Conservation (phyloP, 441 rosid species). For the Geranium incanum region DNA sequence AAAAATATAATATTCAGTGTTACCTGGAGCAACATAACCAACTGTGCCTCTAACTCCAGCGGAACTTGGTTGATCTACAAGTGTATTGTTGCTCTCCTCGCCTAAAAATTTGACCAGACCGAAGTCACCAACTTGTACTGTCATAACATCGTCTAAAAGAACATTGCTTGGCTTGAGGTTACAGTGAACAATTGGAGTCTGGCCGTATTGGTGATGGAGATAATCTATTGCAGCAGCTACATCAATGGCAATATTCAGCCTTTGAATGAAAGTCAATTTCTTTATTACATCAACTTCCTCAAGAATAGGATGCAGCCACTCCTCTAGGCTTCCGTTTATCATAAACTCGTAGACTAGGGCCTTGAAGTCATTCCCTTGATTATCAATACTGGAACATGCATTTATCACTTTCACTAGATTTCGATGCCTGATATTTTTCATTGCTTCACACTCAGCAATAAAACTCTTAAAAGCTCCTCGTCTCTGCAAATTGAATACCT, state of each 20-base stretch:
- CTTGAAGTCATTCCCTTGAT: constrained; percentile 9
- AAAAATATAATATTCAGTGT: neutral
- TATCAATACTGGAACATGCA: constrained; percentile 15
- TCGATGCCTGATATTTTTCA: constrained; percentile 1
- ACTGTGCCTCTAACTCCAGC: neutral
- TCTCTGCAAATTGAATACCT: constrained; percentile 11
- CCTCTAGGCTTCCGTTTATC: constrained; percentile 15
- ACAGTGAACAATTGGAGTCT: neutral
- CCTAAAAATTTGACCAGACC: neutral
- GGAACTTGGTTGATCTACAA: neutral
- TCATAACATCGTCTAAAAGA: constrained; percentile 10
- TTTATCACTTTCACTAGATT: constrained; percentile 15
- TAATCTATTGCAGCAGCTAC: neutral
- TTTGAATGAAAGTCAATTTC: neutral
- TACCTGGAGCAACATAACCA: constrained; percentile 1
- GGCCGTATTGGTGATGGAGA: constrained; percentile 7
- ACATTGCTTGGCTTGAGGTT: constrained; percentile 9
- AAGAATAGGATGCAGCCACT: neutral
- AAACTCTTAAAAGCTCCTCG: constrained; percentile 15
- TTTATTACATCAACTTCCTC: neutral
- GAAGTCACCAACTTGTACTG: constrained; percentile 10
- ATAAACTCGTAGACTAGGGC: constrained; percentile 17
- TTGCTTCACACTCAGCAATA: constrained; percentile 13
- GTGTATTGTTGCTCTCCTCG: neutral
- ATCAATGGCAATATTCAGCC: constrained; percentile 8